Conservation (phyloP, 257 asterid species). For the Solanum commersonii region DNA sequence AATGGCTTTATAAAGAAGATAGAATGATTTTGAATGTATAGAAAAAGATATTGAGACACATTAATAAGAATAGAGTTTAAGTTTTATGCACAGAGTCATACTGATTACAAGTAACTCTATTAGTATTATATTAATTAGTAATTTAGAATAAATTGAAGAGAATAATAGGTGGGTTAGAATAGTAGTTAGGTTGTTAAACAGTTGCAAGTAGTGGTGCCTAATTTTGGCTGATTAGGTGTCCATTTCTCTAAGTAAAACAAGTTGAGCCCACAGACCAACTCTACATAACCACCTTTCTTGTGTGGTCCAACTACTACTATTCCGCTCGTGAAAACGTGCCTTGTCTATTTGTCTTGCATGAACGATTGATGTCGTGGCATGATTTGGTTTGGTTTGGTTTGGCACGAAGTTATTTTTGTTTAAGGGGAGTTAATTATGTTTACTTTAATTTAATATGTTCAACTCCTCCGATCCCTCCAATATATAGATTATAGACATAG, state of each 20-base stretch:
- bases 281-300: neutral
- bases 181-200: neutral
- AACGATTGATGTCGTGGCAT: neutral
- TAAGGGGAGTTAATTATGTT: too few relatives aligned
- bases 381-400: accelerated
- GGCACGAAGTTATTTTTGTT: neutral
- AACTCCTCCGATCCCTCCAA: too few relatives aligned
- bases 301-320: neutral
- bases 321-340: neutral
- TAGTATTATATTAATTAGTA: too few relatives aligned
- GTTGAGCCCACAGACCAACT: neutral
- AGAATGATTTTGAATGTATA: constrained; percentile 15
- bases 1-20: constrained; percentile 13
- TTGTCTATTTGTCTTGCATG: too few relatives aligned
- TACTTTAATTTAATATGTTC: too few relatives aligned
- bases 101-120: too few relatives aligned
- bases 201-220: neutral
- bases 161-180: neutral
- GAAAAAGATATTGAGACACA: neutral
- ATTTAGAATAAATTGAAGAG: neutral
- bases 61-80: neutral
- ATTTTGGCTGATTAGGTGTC: neutral
- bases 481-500: too few relatives aligned
- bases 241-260: neutral
- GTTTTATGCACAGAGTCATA: neutral